These are phyloP conservation scores for Candida sphagnicola DNA, from an alignment of 805 yeast species.

Conservation along the genomic window DNA sequence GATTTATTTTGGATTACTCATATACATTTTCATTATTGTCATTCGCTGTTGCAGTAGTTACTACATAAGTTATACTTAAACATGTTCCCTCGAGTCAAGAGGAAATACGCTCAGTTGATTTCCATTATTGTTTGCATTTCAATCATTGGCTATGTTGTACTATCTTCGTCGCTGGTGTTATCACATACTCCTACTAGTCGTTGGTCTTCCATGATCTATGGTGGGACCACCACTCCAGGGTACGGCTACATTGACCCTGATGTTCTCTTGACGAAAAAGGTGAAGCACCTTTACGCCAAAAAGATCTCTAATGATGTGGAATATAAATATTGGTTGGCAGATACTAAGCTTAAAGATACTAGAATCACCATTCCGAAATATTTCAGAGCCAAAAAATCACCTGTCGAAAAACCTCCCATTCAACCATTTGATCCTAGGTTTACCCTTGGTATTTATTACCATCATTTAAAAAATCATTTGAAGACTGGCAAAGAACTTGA, in stretches of 20 bases:
- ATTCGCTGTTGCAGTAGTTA: no score
- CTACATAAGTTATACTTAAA: no score
- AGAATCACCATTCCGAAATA: slow-evolving; percentile 11
- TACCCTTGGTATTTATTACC: slow-evolving; percentile 21
- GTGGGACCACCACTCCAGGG: not conserved
- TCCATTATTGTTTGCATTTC: not conserved
- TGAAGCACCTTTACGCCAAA: slow-evolving; percentile 12
- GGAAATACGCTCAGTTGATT: slow-evolving; percentile 4
- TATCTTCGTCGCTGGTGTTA: not conserved
- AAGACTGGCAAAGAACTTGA: slow-evolving; percentile 2
- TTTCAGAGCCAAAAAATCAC: slow-evolving; percentile 10
- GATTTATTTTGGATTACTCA: no score
- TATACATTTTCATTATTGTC: no score
- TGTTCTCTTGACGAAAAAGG: slow-evolving; percentile 11
- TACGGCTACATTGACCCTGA: slow-evolving; percentile 10
- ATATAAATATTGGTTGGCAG: slow-evolving; percentile 20
- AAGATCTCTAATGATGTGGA: slow-evolving; percentile 18
- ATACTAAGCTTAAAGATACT: slow-evolving; percentile 9
- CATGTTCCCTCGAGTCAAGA: slow-evolving; percentile 7
- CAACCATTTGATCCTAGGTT: slow-evolving; percentile 31
- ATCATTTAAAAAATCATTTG: slow-evolving; percentile 9
- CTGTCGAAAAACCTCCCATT: slow-evolving; percentile 14
- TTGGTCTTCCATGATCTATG: not conserved
- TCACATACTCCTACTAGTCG: not conserved
- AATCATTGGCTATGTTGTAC: not conserved